A percentile compares a stretch with the other conserved stretches of the same genome.
Conservation (phyloP, 495 filamentous ascomycete genomes). For the Glarea lozoyensis region DNA sequence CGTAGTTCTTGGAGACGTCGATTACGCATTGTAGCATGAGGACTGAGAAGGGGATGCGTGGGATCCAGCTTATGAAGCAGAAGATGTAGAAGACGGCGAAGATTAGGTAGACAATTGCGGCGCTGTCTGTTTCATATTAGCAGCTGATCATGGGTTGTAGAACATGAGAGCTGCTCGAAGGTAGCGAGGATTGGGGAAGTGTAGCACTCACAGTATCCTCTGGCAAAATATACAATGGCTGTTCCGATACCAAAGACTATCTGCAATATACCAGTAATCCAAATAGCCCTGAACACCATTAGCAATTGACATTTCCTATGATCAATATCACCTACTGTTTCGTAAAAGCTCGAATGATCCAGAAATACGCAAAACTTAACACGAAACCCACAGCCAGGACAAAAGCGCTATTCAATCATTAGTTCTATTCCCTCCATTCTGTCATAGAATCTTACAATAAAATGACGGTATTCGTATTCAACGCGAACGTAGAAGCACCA, state of each 20-base stretch:
- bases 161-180: background rate
- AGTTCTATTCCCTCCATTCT: background rate
- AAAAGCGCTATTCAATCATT: constrained; percentile 34
- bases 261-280: constrained; percentile 68
- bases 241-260: constrained; percentile 60
- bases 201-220: constrained; percentile 50
- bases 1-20: constrained; percentile 73
- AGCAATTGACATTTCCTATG: background rate
- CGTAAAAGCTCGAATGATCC: constrained; percentile 68
- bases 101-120: constrained; percentile 76
- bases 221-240: constrained; percentile 55
- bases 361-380: constrained; percentile 68
- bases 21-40: constrained; percentile 84
- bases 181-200: background rate
- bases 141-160: too few relatives aligned
- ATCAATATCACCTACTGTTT: constrained; percentile 42
- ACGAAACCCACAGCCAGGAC: constrained; percentile 61
- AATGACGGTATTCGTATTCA: constrained; percentile 78
- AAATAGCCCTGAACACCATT: constrained; percentile 50
- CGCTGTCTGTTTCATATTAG: too few relatives aligned
- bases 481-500: constrained; percentile 49
- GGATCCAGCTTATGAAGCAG: constrained; percentile 75
- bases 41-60: constrained; percentile 79
- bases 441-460: constrained; percentile 48
- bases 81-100: constrained; percentile 75